Percentiles rank a stretch among this genome's conserved stretches.
phyloP scores from a whole-genome alignment of 495 filamentous ascomycete species.

The Delitschia confertaspora region DNA sequence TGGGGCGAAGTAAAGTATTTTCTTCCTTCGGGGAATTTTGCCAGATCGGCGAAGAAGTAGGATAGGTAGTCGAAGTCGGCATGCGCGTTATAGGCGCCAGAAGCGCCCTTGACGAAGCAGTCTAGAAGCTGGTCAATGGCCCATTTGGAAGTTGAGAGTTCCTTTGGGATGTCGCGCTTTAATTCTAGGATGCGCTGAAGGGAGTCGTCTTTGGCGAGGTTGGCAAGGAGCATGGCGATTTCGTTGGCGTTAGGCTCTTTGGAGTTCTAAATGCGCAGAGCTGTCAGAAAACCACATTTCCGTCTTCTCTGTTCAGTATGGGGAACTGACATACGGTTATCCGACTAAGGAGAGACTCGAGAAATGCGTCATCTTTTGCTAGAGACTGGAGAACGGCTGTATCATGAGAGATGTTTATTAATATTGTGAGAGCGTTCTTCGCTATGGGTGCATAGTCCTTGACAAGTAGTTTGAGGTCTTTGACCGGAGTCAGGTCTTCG shows the following conservation, averaged over 20 bases:
- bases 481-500: slow-evolving; percentile 66
- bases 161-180: slow-evolving; percentile 51
- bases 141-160: slow-evolving; percentile 55
- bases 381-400: slow-evolving; percentile 60
- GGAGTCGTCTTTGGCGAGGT: slow-evolving; percentile 69
- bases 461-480: slow-evolving; percentile 81
- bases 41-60: slow-evolving; percentile 87
- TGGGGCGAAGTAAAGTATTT: slow-evolving; percentile 65
- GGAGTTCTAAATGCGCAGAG: slow-evolving; percentile 37
- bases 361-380: slow-evolving; percentile 69
- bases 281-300: neutral
- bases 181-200: slow-evolving; percentile 57
- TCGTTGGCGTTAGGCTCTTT: slow-evolving; percentile 73
- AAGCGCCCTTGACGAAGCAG: slow-evolving; percentile 85
- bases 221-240: slow-evolving; percentile 84
- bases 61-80: slow-evolving; percentile 86
- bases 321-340: slow-evolving; percentile 59
- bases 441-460: slow-evolving; percentile 80
- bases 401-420: slow-evolving; percentile 84
- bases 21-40: slow-evolving; percentile 56
- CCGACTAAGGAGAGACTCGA: slow-evolving; percentile 61
- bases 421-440: slow-evolving; percentile 82
- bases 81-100: slow-evolving; percentile 70
- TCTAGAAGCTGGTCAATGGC: slow-evolving; percentile 88
- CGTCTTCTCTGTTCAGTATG: neutral